Evolutionary conservation across 371 early-diverging fungal species (phyloP), one percentile per base, ranked within the genome.

Genomic region (Lichtheimia corymbifera): DNA sequence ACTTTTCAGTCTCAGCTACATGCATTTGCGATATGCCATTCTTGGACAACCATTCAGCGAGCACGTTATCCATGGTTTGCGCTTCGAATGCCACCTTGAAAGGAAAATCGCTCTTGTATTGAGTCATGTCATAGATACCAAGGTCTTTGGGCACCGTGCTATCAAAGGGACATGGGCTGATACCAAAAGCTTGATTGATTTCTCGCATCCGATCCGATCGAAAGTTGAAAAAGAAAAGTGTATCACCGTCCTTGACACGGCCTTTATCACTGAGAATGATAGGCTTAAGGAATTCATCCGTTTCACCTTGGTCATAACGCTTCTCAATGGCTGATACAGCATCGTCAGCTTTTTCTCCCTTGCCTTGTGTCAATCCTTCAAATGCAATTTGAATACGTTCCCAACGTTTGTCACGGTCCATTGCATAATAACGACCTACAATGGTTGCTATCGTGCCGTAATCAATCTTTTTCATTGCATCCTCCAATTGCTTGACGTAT

Each of bases 351-450:
- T 84, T 80, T 63, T 95, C 93, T 55, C 95, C 97, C 56, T 80
- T 79, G 51, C 93, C 95, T 66, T 86, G 78, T 51, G 92, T 90
- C 77, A 97, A 76, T 42, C 86, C 95, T 47, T 98, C 93, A 68
- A 93, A 93, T 44, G 99, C 98, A 53, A 94, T 68, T 84, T 95
- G 85, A 59, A 98, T 80, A 65, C 99, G 91, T 79, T 99, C 99
- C 95, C 98, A 96, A 64, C 99, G 93, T 87, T 97, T 97, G 83
- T 99, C 99, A 76, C 99, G 92, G 78, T 99, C 99, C 99, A 99
- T 99, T 58, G 99, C 97, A 74, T 98, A 99, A 88, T 98, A 99
- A 54, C 99, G 88, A 30, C 99, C 99, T 22, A 88, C 84, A 42
- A 99, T 85, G 35, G 97, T 95, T 27, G 95, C 98, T 22, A 99